phyloP scores from a whole-genome alignment of 2,329 filamentous ascomycete species.

The Colletotrichum camelliae region DNA sequence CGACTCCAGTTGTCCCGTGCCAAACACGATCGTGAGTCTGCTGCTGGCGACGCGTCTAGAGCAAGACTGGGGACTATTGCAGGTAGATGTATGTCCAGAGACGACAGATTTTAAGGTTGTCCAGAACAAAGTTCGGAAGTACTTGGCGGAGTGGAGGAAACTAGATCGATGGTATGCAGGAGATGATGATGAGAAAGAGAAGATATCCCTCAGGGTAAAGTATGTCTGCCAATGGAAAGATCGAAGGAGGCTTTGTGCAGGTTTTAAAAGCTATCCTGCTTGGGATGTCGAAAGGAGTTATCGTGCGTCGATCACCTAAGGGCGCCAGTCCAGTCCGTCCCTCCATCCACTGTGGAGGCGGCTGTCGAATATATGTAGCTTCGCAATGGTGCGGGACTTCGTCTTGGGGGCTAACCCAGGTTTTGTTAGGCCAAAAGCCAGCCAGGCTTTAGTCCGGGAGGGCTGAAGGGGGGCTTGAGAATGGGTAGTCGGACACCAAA shows the following conservation, averaged over 20 bases:
- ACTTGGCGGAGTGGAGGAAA: neutral
- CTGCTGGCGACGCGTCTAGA: neutral
- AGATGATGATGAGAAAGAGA: neutral
- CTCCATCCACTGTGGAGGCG: conserved; percentile 13
- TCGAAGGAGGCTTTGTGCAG: conserved; percentile 20
- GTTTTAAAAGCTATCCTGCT: conserved; percentile 17
- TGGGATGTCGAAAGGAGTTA: conserved; percentile 21
- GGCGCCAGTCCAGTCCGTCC: conserved; percentile 14
- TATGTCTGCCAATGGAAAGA: neutral
- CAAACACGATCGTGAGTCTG: neutral
- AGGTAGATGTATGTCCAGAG: neutral
- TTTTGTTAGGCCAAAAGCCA: conserved; percentile 31
- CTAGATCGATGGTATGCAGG: neutral
- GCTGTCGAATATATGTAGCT: conserved; percentile 24
- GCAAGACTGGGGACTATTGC: neutral
- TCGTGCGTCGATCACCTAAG: conserved; percentile 22
- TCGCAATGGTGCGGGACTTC: conserved; percentile 22
- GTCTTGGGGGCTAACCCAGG: conserved; percentile 30
- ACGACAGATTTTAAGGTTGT: neutral
- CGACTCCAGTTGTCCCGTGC: neutral
- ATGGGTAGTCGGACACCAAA: conserved; percentile 15
- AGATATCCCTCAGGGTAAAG: neutral
- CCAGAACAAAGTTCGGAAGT: neutral
- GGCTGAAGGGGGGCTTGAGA: conserved; percentile 38
- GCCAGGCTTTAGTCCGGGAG: conserved; percentile 40